phyloP scores from a whole-genome alignment of 2,329 filamentous ascomycete genomes.

The Diaporthe eres region DNA sequence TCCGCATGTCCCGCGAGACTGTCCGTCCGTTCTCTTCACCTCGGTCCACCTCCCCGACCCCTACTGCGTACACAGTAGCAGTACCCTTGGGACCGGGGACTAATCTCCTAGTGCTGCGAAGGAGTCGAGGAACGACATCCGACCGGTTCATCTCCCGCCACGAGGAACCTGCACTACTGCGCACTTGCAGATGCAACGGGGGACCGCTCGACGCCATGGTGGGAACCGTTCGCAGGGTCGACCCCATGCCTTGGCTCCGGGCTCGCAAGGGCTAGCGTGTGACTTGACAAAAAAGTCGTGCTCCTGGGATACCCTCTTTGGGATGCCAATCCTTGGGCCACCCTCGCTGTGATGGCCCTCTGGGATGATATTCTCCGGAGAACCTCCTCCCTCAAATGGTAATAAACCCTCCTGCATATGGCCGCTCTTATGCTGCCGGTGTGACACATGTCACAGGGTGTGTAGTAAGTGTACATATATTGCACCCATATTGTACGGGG shows the following conservation, averaged over 20 bases:
- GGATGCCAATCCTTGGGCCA: neutral
- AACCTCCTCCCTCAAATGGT: constrained; percentile 7
- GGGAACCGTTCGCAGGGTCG: constrained; percentile 7
- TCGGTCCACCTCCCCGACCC: neutral
- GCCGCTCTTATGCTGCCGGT: neutral
- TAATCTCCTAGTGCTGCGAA: constrained; percentile 5
- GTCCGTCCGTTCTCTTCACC: neutral
- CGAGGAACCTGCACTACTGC: neutral
- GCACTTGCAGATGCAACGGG: constrained; percentile 4
- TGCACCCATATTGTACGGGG: neutral
- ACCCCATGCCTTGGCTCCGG: neutral
- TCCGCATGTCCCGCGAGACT: constrained; percentile 14
- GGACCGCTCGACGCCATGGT: neutral
- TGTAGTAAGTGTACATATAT: neutral
- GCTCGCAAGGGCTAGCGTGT: neutral
- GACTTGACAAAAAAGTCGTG: neutral
- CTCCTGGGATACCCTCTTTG: neutral
- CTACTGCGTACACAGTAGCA: neutral
- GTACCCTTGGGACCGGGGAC: neutral
- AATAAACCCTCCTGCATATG: neutral
- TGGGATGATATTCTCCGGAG: neutral
- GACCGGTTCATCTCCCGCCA: constrained; percentile 21
- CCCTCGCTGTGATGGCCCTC: neutral
- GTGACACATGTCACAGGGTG: neutral
- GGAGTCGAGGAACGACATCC: constrained; percentile 19